Conservation (phyloP, 257 asterid species). For the Gardenia jasminoides region DNA sequence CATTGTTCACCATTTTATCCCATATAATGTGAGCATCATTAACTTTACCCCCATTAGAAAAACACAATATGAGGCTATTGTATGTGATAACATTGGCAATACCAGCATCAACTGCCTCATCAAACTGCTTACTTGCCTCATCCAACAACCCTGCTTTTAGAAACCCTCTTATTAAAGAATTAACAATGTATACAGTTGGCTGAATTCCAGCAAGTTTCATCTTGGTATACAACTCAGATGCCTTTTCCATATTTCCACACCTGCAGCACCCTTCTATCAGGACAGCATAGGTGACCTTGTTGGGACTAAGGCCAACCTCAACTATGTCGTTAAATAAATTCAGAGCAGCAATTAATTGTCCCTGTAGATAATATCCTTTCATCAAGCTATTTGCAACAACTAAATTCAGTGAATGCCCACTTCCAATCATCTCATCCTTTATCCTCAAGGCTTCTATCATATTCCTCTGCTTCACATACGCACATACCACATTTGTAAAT, state of each 20-base stretch:
- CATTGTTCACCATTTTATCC: conserved; percentile 56
- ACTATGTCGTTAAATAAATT: conserved; percentile 51
- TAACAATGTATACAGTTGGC: conserved; percentile 48
- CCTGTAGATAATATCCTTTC: conserved; percentile 71
- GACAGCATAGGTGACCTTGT: conserved; percentile 78
- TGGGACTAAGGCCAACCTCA: conserved; percentile 56
- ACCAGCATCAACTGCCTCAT: conserved; percentile 54
- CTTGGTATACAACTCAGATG: conserved; percentile 43
- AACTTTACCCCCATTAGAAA: conserved; percentile 44
- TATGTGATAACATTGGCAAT: conserved; percentile 65
- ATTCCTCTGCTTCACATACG: conserved; percentile 64
- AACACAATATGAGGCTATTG: conserved; percentile 56
- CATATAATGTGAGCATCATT: conserved; percentile 54
- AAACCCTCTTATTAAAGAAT: conserved; percentile 66
- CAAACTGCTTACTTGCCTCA: conserved; percentile 49
- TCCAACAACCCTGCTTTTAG: conserved; percentile 40
- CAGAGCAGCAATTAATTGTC: conserved; percentile 57
- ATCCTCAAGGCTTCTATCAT: conserved; percentile 59
- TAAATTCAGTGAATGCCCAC: conserved; percentile 59
- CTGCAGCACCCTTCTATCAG: conserved; percentile 75
- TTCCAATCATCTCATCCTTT: conserved; percentile 68
- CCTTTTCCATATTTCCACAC: conserved; percentile 53
- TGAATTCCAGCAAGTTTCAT: conserved; percentile 65
- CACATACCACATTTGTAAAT: conserved; percentile 45
- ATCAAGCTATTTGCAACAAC: conserved; percentile 80